phyloP scores from a whole-genome alignment of 2,329 filamentous ascomycete genomes.

The Phaeoacremonium minimum region DNA sequence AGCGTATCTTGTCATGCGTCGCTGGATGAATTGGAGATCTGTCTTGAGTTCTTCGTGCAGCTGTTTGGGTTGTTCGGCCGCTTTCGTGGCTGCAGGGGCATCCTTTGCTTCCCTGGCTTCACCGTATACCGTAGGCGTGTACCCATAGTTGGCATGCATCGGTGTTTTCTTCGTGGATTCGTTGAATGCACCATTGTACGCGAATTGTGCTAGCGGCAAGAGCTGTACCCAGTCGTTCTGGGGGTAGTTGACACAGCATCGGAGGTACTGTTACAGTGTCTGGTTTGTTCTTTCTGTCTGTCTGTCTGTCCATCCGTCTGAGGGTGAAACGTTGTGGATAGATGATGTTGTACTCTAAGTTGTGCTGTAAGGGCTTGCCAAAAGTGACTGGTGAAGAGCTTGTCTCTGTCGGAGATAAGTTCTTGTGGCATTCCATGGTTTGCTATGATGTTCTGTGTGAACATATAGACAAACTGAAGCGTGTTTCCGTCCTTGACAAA shows the following conservation, averaged over 20 bases:
- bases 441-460: background rate
- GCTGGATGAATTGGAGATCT: too few species aligned
- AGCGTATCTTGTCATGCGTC: too few species aligned
- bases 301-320: slow-evolving; percentile 8
- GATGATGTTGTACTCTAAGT: background rate
- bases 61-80: too few species aligned
- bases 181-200: slow-evolving; percentile 10
- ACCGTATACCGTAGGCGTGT: too few species aligned
- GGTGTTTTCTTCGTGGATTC: slow-evolving; percentile 8
- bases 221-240: slow-evolving; percentile 11
- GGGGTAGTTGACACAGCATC: slow-evolving; percentile 10
- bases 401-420: slow-evolving; percentile 9
- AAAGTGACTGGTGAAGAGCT: slow-evolving; percentile 10
- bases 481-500: slow-evolving; percentile 2
- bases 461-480: slow-evolving; percentile 5
- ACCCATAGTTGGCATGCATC: slow-evolving; percentile 11
- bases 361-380: slow-evolving; percentile 7
- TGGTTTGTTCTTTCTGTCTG: slow-evolving; percentile 5
- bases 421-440: slow-evolving; percentile 1
- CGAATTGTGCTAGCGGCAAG: slow-evolving; percentile 9
- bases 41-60: too few species aligned
- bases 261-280: background rate
- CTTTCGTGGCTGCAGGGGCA: too few species aligned
- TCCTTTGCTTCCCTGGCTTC: too few species aligned
- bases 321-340: background rate